These are phyloP conservation scores for Rhododendron mucronatum DNA, from an alignment of 148 eudicot species.

Conservation along the genomic window DNA sequence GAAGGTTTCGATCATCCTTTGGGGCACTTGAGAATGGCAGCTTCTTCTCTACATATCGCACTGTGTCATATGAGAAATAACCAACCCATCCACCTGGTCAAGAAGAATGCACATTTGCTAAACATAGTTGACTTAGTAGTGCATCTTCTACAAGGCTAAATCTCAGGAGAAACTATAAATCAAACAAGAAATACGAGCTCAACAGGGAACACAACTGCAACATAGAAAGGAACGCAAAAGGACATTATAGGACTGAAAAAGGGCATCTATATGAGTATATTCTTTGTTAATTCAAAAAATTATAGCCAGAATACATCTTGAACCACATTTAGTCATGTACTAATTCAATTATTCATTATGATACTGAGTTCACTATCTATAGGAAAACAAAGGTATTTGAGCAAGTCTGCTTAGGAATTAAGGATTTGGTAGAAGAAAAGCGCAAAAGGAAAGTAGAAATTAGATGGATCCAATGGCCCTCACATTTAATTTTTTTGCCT, in stretches of 20 bases:
- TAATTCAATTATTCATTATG: too few relatives aligned
- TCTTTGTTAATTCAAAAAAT: too few relatives aligned
- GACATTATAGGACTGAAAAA: background rate
- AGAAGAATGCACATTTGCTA: conserved; percentile 8
- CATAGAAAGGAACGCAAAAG: background rate
- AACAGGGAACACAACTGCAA: too few relatives aligned
- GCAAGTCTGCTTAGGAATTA: too few relatives aligned
- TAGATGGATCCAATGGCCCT: too few relatives aligned
- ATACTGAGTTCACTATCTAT: too few relatives aligned
- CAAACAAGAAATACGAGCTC: too few relatives aligned
- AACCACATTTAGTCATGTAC: background rate
- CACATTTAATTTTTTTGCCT: too few relatives aligned
- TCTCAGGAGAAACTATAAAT: background rate
- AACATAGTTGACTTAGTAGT: conserved; percentile 1
- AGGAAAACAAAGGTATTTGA: too few relatives aligned
- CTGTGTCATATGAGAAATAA: conserved; percentile 92
- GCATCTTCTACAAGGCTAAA: background rate
- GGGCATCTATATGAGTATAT: too few relatives aligned
- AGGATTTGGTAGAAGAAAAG: too few relatives aligned
- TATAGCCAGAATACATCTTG: background rate
- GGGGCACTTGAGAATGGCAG: conserved; percentile 84
- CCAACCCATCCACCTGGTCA: conserved; percentile 96
- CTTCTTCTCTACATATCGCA: conserved; percentile 89
- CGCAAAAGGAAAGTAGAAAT: too few relatives aligned
- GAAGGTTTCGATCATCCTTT: conserved; percentile 86